These are phyloP conservation scores for Astrocystis sublimbata DNA, from an alignment of 495 filamentous ascomycete genomes.

Conservation along the genomic window DNA sequence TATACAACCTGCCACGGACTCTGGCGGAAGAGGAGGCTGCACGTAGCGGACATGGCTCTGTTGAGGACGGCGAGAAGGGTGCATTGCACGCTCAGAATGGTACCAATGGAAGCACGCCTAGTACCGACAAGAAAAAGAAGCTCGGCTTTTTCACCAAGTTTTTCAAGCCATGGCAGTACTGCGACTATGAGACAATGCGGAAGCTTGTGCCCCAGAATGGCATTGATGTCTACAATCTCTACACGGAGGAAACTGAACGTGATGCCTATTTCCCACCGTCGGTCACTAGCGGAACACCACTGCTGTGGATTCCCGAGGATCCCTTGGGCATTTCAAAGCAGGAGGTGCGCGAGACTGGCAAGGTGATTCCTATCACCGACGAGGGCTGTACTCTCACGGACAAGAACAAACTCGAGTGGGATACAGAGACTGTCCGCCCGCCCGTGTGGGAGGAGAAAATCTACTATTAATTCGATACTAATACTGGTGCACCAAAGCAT, in stretches of 20 bases:
- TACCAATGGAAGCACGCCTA: conserved; percentile 24
- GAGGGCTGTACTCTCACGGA: conserved; percentile 79
- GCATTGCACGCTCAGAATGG: conserved; percentile 26
- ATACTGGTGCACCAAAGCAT: too few species aligned
- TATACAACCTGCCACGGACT: conserved; percentile 73
- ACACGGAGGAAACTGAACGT: conserved; percentile 59
- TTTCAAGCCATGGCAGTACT: conserved; percentile 75
- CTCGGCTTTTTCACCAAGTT: conserved; percentile 63
- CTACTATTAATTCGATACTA: conserved; percentile 43
- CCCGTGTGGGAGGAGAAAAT: conserved; percentile 79
- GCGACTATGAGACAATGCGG: conserved; percentile 70
- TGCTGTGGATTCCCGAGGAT: conserved; percentile 86
- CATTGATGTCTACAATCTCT: conserved; percentile 44
- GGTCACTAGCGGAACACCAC: conserved; percentile 61
- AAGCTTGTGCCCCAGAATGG: conserved; percentile 64
- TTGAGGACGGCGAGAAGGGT: conserved; percentile 35
- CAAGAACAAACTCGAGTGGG: conserved; percentile 78
- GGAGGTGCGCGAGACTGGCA: conserved; percentile 70
- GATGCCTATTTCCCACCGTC: conserved; percentile 80
- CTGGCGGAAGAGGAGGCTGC: conserved; percentile 61
- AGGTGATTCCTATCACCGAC: conserved; percentile 78
- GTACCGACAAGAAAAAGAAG: conserved; percentile 34
- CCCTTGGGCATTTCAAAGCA: conserved; percentile 71
- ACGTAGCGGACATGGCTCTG: conserved; percentile 27
- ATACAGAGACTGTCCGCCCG: conserved; percentile 66